These are phyloP conservation scores for Backusella psychrophila DNA, from an alignment of 192 early-diverging fungal species.

Conservation along the genomic window DNA sequence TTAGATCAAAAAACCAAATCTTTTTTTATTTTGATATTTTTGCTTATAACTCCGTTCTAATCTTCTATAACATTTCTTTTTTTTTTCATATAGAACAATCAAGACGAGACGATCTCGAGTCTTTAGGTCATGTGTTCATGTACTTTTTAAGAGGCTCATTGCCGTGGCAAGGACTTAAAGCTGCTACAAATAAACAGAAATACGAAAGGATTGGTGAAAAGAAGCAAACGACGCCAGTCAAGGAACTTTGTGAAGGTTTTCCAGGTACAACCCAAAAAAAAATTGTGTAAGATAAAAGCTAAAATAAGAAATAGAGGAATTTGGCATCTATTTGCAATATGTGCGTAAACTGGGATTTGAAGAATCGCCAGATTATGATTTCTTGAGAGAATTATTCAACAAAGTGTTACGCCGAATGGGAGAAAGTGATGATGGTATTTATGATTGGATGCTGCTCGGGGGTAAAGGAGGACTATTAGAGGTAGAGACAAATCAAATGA, in stretches of 20 bases:
- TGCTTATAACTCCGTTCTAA: neutral
- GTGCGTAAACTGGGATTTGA: constrained; percentile 93
- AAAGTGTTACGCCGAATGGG: constrained; percentile 68
- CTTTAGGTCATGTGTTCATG: constrained; percentile 97
- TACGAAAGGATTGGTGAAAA: constrained; percentile 99
- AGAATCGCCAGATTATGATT: constrained; percentile 97
- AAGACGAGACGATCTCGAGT: constrained; percentile 94
- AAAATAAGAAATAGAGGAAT: constrained; percentile 61
- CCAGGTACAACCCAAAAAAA: constrained; percentile 53
- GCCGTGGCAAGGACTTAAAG: constrained; percentile 98
- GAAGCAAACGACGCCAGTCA: constrained; percentile 87
- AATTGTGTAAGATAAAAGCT: neutral
- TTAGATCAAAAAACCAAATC: neutral
- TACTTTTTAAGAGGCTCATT: constrained; percentile 93
- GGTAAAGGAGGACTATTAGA: constrained; percentile 54
- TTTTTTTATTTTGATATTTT: neutral
- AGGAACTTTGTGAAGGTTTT: constrained; percentile 87
- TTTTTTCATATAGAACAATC: constrained; percentile 80
- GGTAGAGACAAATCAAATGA: neutral
- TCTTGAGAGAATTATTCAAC: constrained; percentile 81
- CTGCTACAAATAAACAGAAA: constrained; percentile 98
- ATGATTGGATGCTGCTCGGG: constrained; percentile 85
- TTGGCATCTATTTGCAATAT: constrained; percentile 85
- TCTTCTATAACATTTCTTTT: neutral
- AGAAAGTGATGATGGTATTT: constrained; percentile 87